phyloP scores from a whole-genome alignment of 2,329 filamentous ascomycete species.

The Fusarium chaquense region DNA sequence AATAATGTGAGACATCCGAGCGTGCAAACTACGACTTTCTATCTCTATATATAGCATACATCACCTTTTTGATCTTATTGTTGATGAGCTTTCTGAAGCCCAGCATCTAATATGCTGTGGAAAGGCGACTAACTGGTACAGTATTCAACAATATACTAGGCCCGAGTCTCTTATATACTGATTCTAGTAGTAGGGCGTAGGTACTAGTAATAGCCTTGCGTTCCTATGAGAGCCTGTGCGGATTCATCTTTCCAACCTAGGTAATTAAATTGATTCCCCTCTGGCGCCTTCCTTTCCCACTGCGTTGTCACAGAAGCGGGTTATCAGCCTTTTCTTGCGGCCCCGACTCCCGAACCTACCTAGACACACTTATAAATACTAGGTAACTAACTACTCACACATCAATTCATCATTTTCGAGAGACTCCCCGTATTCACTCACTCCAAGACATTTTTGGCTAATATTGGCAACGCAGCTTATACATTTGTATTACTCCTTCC shows the following conservation, averaged over 20 bases:
- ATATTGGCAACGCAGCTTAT: not conserved
- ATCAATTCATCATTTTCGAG: not conserved
- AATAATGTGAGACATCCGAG: not conserved
- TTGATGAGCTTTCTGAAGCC: not conserved
- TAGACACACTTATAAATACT: too few relatives aligned
- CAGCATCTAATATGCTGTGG: not conserved
- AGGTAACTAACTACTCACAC: too few relatives aligned
- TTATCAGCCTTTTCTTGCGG: not conserved
- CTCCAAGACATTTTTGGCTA: conserved; percentile 5
- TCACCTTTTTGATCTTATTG: not conserved
- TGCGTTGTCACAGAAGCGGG: too few relatives aligned
- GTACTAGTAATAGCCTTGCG: too few relatives aligned
- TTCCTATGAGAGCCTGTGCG: not conserved
- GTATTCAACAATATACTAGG: too few relatives aligned
- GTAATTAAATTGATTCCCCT: not conserved
- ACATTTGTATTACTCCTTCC: not conserved
- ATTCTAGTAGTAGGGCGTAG: too few relatives aligned
- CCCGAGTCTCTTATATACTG: too few relatives aligned
- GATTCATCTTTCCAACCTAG: not conserved
- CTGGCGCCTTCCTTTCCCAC: not conserved
- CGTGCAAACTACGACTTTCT: too few relatives aligned
- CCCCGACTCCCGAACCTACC: too few relatives aligned
- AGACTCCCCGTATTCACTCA: not conserved
- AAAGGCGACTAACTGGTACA: not conserved
- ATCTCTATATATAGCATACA: too few relatives aligned